phyloP scores from a whole-genome alignment of 148 eudicot genomes.

The Hydrangea macrophylla region DNA sequence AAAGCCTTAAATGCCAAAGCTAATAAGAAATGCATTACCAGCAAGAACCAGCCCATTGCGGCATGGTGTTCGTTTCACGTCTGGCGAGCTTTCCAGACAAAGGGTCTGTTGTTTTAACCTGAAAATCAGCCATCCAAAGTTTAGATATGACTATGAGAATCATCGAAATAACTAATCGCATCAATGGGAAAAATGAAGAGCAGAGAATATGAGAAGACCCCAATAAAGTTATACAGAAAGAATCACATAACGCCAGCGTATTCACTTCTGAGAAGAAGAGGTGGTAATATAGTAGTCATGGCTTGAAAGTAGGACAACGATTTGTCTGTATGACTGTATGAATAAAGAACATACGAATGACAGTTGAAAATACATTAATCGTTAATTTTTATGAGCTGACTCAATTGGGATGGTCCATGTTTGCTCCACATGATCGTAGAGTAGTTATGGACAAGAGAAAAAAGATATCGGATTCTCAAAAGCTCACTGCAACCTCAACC shows the following conservation, averaged over 20 bases:
- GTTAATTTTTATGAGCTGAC: not conserved
- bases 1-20: too few species aligned
- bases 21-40: slow-evolving; percentile 56
- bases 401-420: not conserved
- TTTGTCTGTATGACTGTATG: not conserved
- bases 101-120: slow-evolving; percentile 78
- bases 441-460: not conserved
- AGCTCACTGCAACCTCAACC: not conserved
- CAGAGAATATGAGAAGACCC: slow-evolving; percentile 2
- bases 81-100: slow-evolving; percentile 66
- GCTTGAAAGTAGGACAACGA: not conserved
- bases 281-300: not conserved
- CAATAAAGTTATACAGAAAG: not conserved
- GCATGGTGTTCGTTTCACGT: slow-evolving; percentile 98
- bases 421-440: not conserved
- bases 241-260: not conserved
- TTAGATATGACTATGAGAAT: not conserved
- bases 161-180: not conserved
- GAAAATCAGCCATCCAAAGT: slow-evolving; percentile 20
- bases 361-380: not conserved
- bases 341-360: not conserved
- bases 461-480: not conserved
- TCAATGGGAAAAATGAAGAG: not conserved
- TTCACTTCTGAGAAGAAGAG: not conserved
- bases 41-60: slow-evolving; percentile 99